Base-by-base conservation (phyloP, 2,329 filamentous ascomycete species). In the Fusarium sp. region DNA sequence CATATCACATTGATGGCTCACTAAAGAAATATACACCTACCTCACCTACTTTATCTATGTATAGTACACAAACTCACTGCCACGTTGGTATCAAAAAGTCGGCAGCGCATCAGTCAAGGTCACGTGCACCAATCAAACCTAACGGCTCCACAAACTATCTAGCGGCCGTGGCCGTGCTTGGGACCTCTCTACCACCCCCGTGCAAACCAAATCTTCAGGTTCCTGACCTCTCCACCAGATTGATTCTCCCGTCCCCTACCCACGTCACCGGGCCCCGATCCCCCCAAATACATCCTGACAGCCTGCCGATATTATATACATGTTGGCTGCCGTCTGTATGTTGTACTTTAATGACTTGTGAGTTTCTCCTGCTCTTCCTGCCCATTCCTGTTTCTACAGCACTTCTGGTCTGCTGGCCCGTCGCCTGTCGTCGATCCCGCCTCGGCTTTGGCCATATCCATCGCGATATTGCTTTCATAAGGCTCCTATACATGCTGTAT, bases 261-360 rank as follows among this genome's bases (percentile, higher is more conserved):
- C 68, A 67, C 71, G 63, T 66, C 62, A 59, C 64, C 63, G 69
- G 61, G 61, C 55, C 67, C 67, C 66, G 69, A 70, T 65, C 53
- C 61, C 66, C 70, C 70, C 68, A 67, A 68, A 65, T 56, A 53
- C 37, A 55, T 56, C 54, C 66, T 54, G 61, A 67, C 62, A 55
- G 61, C 50, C 60, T 63, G 65, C 60, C 59, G 53, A 63, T 56
- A 61, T 53, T 51, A 55, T 67, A 58, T 63, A 65, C 49, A 70
- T 70, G 66, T 58, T 55, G 47, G 53, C 56, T 69, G 71, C 71
- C 76, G 73, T 73, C 73, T 77, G 73, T 70, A 67, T 69, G 72
- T 72, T 72, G 71, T 77, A 73, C 69, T 73, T 80, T 78, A 73
- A 81, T 82, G 79, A 80, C 76, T 80, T 78, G 80, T 83, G 77